Base-by-base conservation (phyloP, 306 rosid genomes). In the Psophocarpus tetragonolobus region DNA sequence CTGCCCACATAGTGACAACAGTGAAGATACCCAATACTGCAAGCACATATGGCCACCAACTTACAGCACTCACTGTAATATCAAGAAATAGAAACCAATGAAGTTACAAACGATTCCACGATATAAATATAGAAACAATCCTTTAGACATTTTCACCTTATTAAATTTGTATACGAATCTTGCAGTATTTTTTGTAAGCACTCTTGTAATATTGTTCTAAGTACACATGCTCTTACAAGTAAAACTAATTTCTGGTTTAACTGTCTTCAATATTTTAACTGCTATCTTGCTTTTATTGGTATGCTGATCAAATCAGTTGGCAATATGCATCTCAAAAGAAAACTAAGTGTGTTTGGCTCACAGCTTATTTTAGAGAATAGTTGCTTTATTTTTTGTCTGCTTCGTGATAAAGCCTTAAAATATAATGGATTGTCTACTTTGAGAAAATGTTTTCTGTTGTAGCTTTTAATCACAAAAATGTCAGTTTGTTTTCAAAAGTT, bases 1-100 rank as follows among this genome's bases (percentile, higher is more conserved):
- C 99, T 32, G 99, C 99, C 97, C 97, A 95, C 99, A 92, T 92
- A 18, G 99, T 92, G 82, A 95, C 99, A 4, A 85, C 17, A 10
- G 97, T 95, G 81, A 95, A 95, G 84, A 95, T 86, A 15, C 97
- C 97, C 88, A 91, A 68, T 21, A 95, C 86, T 20, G 90, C 93
- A 74, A 87, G 87, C 60, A 88, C 62, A 68, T 91, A 95, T 0
- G 96, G 96, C 84, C 87, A 85, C 97, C 97, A 91, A 79, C 83
- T 84, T 57, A 91, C 82, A 70, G 83, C 45, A 82, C 88, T 82
- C 80, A 91, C 99, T 95, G 91, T 83, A 86, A 84, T 56, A 77
- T 62, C 32, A 50, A 68, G 66, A 79, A 62, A 54, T 53, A 70
- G 21, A n/a, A 80, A 47, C 74, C 45, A 33, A 76, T 58, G 35